Evolutionary conservation across 129 eudicot species (phyloP).

Genomic region (Erigeron canadensis): DNA sequence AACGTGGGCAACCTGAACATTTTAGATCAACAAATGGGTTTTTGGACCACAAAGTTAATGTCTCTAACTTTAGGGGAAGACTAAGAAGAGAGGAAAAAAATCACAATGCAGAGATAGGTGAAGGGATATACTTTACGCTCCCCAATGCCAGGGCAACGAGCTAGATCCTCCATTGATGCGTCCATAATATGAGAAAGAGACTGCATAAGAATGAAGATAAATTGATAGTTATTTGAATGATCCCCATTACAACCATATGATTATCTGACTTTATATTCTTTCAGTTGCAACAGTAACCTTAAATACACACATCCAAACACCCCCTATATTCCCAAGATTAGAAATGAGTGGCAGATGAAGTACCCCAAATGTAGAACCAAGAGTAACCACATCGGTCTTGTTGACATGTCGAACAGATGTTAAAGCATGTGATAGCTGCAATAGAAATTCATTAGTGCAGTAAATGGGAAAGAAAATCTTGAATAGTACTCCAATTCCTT

Average conservation of each 20-base stretch:
- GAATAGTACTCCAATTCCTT: not conserved
- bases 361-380: slow-evolving; percentile 99
- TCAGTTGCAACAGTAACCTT: not conserved
- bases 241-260: not conserved
- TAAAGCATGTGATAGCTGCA: slow-evolving; percentile 80
- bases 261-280: not conserved
- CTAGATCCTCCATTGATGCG: slow-evolving; percentile 98
- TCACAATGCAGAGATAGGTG: slow-evolving; percentile 16
- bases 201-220: slow-evolving; percentile 38
- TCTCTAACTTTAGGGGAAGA: not conserved
- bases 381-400: slow-evolving; percentile 97
- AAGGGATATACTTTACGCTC: slow-evolving; percentile 75
- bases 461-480: not conserved
- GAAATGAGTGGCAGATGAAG: slow-evolving; percentile 6
- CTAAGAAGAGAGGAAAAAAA: not conserved
- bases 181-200: slow-evolving; percentile 94
- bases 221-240: not conserved
- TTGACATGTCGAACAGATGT: slow-evolving; percentile 91
- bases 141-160: slow-evolving; percentile 99
- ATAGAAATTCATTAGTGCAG: slow-evolving; percentile 18
- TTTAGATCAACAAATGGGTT: too few relatives aligned
- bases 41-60: not conserved
- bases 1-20: not conserved
- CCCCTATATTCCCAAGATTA: slow-evolving; percentile 17
- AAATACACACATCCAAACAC: slow-evolving; percentile 3